A percentile compares a stretch with the other conserved stretches of the same genome.
phyloP scores from a whole-genome alignment of 176 grass and related monocot genomes.

The Avena atlantica region DNA sequence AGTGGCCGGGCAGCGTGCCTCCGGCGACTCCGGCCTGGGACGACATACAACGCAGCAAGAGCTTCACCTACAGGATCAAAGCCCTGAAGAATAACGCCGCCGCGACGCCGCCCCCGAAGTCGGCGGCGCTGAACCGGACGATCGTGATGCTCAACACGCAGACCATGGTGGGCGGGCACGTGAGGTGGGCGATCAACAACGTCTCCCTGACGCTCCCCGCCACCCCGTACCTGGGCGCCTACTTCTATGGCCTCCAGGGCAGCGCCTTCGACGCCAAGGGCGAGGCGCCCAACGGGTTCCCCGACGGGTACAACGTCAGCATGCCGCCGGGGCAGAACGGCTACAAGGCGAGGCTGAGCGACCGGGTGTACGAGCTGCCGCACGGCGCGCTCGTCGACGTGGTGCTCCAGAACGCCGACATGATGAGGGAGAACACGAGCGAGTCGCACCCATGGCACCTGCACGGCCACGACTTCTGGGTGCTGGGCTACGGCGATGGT shows the following conservation, averaged over 20 bases:
- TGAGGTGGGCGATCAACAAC: conserved; percentile 51
- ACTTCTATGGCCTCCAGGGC: background rate
- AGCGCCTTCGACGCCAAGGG: conserved; percentile 20
- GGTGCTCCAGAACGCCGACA: conserved; percentile 84
- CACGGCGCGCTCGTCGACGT: conserved; percentile 56
- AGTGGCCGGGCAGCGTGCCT: background rate
- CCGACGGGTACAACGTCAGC: background rate
- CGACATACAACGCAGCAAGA: conserved; percentile 2
- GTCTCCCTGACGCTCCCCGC: conserved; percentile 41
- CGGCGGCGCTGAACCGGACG: background rate
- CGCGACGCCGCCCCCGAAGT: background rate
- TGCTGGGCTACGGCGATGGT: conserved; percentile 77
- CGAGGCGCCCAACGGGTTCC: background rate
- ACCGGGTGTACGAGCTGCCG: conserved; percentile 26
- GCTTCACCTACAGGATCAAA: background rate
- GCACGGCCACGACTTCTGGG: conserved; percentile 90
- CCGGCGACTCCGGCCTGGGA: conserved; percentile 28
- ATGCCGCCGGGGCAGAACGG: background rate
- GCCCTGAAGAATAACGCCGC: background rate
- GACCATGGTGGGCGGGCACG: background rate
- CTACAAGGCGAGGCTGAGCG: background rate
- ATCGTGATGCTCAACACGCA: conserved; percentile 51
- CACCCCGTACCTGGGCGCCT: conserved; percentile 45
- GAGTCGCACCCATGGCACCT: conserved; percentile 89
- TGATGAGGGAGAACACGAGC: conserved; percentile 39